phyloP scores from a whole-genome alignment of 1,284 basidiomycete species.

The Cutaneotrichosporon spelunceum region DNA sequence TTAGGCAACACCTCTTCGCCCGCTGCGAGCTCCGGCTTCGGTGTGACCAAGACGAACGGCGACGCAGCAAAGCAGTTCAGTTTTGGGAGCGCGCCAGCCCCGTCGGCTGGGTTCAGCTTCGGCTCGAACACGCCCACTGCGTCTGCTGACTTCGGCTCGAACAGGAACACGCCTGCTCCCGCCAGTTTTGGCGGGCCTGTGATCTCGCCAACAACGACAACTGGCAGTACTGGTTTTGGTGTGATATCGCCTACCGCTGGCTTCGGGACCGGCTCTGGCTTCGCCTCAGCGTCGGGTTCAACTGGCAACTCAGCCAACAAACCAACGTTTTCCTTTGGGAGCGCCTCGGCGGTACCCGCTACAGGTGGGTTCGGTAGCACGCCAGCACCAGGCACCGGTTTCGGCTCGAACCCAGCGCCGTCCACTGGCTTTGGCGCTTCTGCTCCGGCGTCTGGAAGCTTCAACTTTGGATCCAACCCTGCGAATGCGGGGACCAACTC shows the following conservation, averaged over 20 bases:
- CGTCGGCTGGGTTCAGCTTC: slow-evolving; percentile 4
- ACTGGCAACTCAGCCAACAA: slow-evolving; percentile 8
- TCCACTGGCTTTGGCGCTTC: background rate
- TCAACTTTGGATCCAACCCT: background rate
- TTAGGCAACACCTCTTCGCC: slow-evolving; percentile 5
- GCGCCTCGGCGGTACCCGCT: background rate
- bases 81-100: slow-evolving; percentile 7
- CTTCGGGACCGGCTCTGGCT: background rate
- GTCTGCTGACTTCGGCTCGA: slow-evolving; percentile 1
- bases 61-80: slow-evolving; percentile 6
- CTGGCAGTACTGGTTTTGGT: slow-evolving; percentile 1
- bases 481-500: background rate
- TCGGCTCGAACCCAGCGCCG: slow-evolving; percentile 2
- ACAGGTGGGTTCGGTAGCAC: slow-evolving; percentile 3
- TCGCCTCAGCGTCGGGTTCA: background rate
- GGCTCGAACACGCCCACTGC: background rate
- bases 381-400: background rate
- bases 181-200: slow-evolving; percentile 3
- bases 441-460: background rate
- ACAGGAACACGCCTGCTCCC: background rate
- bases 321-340: slow-evolving; percentile 12
- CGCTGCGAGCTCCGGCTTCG: background rate
- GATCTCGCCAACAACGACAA: slow-evolving; percentile 7
- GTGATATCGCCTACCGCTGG: background rate
- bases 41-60: background rate